phyloP scores from a whole-genome alignment of 192 early-diverging fungal genomes.

The Chytriomyces sp. region DNA sequence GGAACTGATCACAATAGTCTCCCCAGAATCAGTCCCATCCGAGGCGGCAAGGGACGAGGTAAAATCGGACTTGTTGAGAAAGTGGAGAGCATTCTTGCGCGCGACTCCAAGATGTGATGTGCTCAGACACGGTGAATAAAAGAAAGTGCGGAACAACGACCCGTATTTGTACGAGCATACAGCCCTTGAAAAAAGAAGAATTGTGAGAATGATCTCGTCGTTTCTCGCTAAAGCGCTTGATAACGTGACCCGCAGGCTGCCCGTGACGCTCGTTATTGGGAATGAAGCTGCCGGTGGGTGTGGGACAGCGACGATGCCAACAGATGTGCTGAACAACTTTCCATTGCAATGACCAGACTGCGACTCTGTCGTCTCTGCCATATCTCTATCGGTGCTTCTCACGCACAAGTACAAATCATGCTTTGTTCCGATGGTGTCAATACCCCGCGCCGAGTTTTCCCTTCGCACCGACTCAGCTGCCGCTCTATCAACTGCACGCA shows the following conservation, averaged over 20 bases:
- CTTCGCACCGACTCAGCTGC: constrained; percentile 68
- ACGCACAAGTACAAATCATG: background rate
- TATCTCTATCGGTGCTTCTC: constrained; percentile 60
- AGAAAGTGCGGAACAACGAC: background rate
- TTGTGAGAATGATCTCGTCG: background rate
- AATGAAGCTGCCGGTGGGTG: constrained; percentile 76
- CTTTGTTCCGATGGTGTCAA: constrained; percentile 66
- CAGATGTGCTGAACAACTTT: no score
- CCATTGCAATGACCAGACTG: constrained; percentile 53
- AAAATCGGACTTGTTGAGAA: constrained; percentile 58
- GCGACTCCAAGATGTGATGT: background rate
- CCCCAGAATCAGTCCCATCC: constrained; percentile 28
- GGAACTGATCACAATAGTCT: constrained; percentile 19
- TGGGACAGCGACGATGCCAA: no score
- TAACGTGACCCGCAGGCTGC: background rate
- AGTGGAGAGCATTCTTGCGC: constrained; percentile 46
- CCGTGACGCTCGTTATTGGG: constrained; percentile 61
- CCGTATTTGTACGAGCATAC: background rate
- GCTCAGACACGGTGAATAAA: no score
- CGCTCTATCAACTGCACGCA: constrained; percentile 43
- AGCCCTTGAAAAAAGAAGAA: constrained; percentile 1
- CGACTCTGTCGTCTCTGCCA: constrained; percentile 69
- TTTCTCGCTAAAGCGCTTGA: background rate
- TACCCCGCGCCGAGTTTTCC: constrained; percentile 62
- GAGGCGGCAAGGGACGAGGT: constrained; percentile 48